phyloP scores from a whole-genome alignment of 345 rosid genomes.

The Bretschneidera sinensis region DNA sequence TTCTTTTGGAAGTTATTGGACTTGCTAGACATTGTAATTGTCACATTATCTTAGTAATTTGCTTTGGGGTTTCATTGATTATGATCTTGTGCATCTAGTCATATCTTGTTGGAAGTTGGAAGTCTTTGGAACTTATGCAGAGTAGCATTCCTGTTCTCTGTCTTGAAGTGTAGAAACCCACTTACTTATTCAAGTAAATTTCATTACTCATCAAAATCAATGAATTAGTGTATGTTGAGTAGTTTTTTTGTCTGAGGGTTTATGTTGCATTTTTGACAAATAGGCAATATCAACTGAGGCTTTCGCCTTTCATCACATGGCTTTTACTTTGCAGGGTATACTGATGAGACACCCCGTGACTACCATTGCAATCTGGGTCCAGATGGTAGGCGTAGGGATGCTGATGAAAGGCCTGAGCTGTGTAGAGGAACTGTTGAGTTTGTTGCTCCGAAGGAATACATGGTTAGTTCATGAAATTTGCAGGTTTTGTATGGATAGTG shows the following conservation, averaged over 20 bases:
- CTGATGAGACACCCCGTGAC: slow-evolving; percentile 84
- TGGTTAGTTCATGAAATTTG: slow-evolving; percentile 47
- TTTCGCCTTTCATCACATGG: slow-evolving; percentile 3
- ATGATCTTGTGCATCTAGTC: too few species aligned
- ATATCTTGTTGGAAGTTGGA: too few species aligned
- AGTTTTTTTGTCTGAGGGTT: not conserved
- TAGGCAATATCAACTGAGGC: not conserved
- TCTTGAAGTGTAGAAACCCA: not conserved
- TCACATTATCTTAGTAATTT: not conserved
- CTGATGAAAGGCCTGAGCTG: slow-evolving; percentile 93
- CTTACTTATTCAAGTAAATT: too few species aligned
- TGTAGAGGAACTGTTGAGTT: slow-evolving; percentile 94
- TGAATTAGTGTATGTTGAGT: not conserved
- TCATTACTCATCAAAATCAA: not conserved
- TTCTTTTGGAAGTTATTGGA: slow-evolving; percentile 2
- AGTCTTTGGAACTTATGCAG: not conserved
- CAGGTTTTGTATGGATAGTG: not conserved
- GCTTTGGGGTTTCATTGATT: not conserved
- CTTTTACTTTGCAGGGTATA: slow-evolving; percentile 49
- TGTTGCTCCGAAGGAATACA: slow-evolving; percentile 87
- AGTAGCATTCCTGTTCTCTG: not conserved
- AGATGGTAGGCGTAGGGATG: slow-evolving; percentile 93
- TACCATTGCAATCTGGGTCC: slow-evolving; percentile 93
- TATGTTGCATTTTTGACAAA: too few species aligned
- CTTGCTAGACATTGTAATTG: not conserved